phyloP scores from a whole-genome alignment of 208 protist species.

The Trypanosoma platydactyli region DNA sequence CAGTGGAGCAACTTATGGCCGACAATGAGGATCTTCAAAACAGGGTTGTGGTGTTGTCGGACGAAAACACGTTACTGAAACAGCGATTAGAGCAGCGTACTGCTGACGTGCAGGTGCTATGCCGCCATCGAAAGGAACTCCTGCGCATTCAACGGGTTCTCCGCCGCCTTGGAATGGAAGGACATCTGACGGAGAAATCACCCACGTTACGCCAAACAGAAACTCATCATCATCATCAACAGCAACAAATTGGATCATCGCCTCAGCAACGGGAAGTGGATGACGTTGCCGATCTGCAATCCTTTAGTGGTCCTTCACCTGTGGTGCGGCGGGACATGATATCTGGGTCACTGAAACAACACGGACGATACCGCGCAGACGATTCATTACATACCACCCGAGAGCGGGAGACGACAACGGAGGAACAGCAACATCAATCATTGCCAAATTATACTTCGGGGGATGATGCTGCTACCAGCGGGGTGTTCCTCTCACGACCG shows the following conservation, averaged over 20 bases:
- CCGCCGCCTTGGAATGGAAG: constrained; percentile 54
- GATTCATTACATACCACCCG: constrained; percentile 1
- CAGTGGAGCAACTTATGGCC: constrained; percentile 49
- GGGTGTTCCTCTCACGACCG: constrained; percentile 6
- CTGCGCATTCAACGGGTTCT: constrained; percentile 76
- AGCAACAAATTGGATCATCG: no score
- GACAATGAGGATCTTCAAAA: constrained; percentile 64
- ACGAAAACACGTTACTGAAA: constrained; percentile 58
- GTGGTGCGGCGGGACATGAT: not conserved
- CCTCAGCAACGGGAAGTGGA: constrained; percentile 8
- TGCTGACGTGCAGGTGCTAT: constrained; percentile 59
- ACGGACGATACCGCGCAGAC: not conserved
- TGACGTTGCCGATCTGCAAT: not conserved
- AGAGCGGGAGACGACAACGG: not conserved
- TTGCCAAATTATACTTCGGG: not conserved
- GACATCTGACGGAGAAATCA: constrained; percentile 28
- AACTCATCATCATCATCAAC: not conserved
- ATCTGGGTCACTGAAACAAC: not conserved
- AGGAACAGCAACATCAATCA: constrained; percentile 1
- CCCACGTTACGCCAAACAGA: not conserved
- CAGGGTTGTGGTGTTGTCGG: constrained; percentile 38
- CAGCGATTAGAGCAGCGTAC: constrained; percentile 52
- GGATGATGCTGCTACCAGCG: not conserved
- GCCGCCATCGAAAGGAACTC: constrained; percentile 72
- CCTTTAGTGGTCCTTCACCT: not conserved